Percentiles rank a stretch among this genome's conserved stretches.
phyloP scores from a whole-genome alignment of 2,329 filamentous ascomycete genomes.

The Calonectria pauciramosa region DNA sequence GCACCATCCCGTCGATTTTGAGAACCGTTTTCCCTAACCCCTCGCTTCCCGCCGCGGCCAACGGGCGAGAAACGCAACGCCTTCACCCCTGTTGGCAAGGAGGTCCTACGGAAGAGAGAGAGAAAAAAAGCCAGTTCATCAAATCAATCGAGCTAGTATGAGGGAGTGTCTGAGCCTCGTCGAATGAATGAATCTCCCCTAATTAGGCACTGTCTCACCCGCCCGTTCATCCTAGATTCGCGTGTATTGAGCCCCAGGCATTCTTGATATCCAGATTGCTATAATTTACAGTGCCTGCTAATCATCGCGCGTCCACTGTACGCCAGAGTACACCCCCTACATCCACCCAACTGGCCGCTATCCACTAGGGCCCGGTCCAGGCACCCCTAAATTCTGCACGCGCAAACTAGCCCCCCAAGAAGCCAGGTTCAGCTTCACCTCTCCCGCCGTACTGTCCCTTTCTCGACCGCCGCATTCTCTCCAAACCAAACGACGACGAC shows the following conservation, averaged over 20 bases:
- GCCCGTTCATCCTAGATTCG: not conserved
- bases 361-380: slow-evolving; percentile 35
- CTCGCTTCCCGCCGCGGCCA: not conserved
- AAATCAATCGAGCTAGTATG: slow-evolving; percentile 1
- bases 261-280: not conserved
- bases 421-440: slow-evolving; percentile 40
- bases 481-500: slow-evolving; percentile 30
- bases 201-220: not conserved
- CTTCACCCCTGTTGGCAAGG: slow-evolving; percentile 9
- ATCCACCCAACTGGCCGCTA: slow-evolving; percentile 31
- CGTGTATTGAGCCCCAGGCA: not conserved
- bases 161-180: not conserved
- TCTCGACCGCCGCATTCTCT: slow-evolving; percentile 41
- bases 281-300: slow-evolving; percentile 7
- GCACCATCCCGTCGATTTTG: not conserved
- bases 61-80: slow-evolving; percentile 5
- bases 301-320: slow-evolving; percentile 11
- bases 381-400: slow-evolving; percentile 47
- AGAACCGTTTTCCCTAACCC: slow-evolving; percentile 6
- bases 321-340: slow-evolving; percentile 3
- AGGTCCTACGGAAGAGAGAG: not conserved
- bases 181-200: not conserved
- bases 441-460: slow-evolving; percentile 42
- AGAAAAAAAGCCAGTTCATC: slow-evolving; percentile 19
- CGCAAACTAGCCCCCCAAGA: slow-evolving; percentile 41